Evolutionary conservation across 2,329 filamentous ascomycete genomes (phyloP).

Genomic region (Sclerotinia sclerotiorum): DNA sequence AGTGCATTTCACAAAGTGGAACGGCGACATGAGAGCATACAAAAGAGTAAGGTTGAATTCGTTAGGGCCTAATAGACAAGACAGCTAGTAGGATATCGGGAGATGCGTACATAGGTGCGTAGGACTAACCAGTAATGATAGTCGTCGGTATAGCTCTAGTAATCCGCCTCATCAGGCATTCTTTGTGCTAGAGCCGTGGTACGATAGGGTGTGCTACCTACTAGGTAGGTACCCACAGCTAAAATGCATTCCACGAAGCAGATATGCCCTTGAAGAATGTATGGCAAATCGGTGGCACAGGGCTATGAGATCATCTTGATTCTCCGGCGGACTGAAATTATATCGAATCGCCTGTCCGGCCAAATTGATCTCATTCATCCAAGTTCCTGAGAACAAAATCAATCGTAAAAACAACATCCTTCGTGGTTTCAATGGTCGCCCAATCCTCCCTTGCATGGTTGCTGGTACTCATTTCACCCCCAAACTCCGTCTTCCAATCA

Average conservation of each 20-base stretch:
- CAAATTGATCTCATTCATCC: not conserved
- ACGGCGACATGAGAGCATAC: not conserved
- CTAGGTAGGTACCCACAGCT: not conserved
- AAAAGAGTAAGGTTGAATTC: not conserved
- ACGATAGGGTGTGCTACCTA: not conserved
- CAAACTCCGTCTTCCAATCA: conserved; percentile 76
- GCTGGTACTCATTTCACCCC: conserved; percentile 73
- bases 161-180: not conserved
- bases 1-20: not conserved
- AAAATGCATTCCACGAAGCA: not conserved
- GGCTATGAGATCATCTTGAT: not conserved
- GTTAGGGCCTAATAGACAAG: not conserved
- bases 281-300: not conserved
- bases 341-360: not conserved
- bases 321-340: not conserved
- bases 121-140: not conserved
- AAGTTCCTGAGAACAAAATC: conserved; percentile 45
- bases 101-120: not conserved
- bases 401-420: conserved; percentile 72
- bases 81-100: not conserved
- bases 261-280: not conserved
- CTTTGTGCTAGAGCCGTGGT: not conserved
- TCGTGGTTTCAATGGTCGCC: conserved; percentile 62
- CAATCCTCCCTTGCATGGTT: conserved; percentile 67
- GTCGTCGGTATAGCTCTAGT: not conserved